Evolutionary conservation across 352 stramenopile genomes (phyloP), one percentile per base, ranked within the genome.

Genomic region (Globisporangium emineosum): DNA sequence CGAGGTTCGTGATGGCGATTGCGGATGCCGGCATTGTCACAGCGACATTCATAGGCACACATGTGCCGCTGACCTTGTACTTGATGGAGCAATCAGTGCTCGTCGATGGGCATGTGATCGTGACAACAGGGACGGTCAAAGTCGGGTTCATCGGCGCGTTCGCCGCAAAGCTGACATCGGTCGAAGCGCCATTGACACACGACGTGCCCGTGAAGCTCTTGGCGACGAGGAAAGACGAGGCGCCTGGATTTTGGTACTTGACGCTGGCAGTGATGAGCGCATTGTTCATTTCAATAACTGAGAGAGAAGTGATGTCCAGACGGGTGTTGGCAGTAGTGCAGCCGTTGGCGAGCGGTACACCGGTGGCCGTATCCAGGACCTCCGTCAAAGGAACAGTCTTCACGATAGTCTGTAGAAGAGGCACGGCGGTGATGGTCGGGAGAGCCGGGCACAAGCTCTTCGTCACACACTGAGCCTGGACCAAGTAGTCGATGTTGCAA

Each of bases 61-160:
- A 58, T n/a, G 19, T 27, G 56, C 13, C 56, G 0, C 53, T n/a
- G 8, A 62, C 9, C 23, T 62, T n/a, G 25, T 62, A 42, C 56
- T 53, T 25, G 25, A 62, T 25, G n/a, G 12, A 30, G 56, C 56
- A 62, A 23, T 25, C 1, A 42, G 35, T 42, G 35, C 5, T 23
- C 5, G 25, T 5, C 0, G 57, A 47, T 0, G 57, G 29, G 25
- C 57, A 62, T n/a, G 37, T 27, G 42, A 62, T 21, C 19, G 32
- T 8, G 3, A 62, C 8, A 10, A 27, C n/a, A 25, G 57, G 27
- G 12, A 23, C 54, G 23, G 17, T 21, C 21, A 30, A 30, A 9
- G 5, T 21, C 13, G 45, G 45, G 21, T 52, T 52, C 45, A 21
- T 19, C 8, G 9, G 21, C 21, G 45, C 45, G 3, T 8, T 52